phyloP scores from a whole-genome alignment of 106 monocot genomes.

The Dioscorea alata region DNA sequence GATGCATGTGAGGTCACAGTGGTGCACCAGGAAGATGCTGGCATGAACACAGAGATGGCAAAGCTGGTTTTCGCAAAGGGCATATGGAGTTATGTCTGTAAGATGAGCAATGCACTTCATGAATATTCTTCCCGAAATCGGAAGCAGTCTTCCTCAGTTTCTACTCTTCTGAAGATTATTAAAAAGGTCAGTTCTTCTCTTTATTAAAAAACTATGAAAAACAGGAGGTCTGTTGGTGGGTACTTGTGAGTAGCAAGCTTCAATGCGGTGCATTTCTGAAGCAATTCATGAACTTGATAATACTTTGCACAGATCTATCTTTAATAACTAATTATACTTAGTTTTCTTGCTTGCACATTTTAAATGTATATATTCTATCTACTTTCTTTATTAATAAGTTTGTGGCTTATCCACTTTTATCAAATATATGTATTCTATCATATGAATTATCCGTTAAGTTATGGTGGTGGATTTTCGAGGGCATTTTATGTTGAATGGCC shows the following conservation, averaged over 20 bases:
- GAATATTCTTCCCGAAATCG: conserved; percentile 36
- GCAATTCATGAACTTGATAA: no score
- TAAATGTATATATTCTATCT: no score
- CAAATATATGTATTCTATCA: no score
- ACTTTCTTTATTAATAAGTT: no score
- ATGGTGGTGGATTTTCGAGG: no score
- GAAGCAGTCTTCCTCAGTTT: conserved; percentile 22
- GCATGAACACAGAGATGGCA: conserved; percentile 85
- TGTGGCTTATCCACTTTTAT: no score
- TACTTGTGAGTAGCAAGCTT: neutral
- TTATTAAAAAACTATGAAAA: neutral
- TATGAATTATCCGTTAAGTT: no score
- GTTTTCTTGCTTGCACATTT: neutral
- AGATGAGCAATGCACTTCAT: conserved; percentile 77
- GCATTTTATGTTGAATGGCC: no score
- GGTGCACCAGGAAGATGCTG: conserved; percentile 89
- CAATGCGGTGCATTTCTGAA: neutral
- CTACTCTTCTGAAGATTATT: conserved; percentile 34
- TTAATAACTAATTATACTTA: no score
- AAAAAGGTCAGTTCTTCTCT: conserved; percentile 44
- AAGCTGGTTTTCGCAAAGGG: conserved; percentile 87
- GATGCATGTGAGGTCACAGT: conserved; percentile 78
- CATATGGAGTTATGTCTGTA: conserved; percentile 88
- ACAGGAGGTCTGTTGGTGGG: neutral
- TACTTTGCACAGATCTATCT: no score